Base-by-base conservation (phyloP, 2,329 filamentous ascomycete species). In the Diaporthe sp. region DNA sequence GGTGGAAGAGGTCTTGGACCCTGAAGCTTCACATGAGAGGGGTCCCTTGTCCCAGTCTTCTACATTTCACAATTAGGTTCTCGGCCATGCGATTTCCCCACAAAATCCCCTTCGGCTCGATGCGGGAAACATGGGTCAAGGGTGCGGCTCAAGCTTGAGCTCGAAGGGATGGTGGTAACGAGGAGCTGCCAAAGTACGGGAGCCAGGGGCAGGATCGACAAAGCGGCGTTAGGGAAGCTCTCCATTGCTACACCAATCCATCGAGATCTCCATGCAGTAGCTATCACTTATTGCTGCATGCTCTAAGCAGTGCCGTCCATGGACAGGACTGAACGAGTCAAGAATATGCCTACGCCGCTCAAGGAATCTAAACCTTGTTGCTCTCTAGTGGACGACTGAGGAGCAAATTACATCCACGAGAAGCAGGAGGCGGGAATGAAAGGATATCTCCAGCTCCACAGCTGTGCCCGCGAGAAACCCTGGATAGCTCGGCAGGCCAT, bases 81-180 rank as follows among this genome's bases (percentile, higher is more conserved):
- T 70, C n/a, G 34, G 15, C 49, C 49, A 15, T 70, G 47, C 65
- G 49, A 53, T 55, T 70, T 55, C 65, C 65, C 65, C 65, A 70
- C 65, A 70, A 70, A 28, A 70, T 13, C n/a, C 31, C 31, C 34
- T 53, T 37, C 47, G 65, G 65, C 49, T 70, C 65, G 34, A 55
- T 70, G 65, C 65, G 65, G 65, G 65, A 55, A n/a, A 25, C 65
- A 55, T 42, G 65, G 65, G 39, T 70, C 65, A 70, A 39, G 65
- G 65, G 34, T 70, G 65, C 65, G 47, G 65, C 65, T 68, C 65
- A 53, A 68, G 65, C 47, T 53, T 25, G n/a, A 53, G 47, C 4
- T 68, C 65, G 2, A 39, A 28, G 5, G 65, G 65, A 49, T 70
- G 49, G 49, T 70, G 34, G 65, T 70, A 55, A 28, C n/a, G 65